Evolutionary conservation across 305 asterid genomes (phyloP), one percentile per base, ranked within the genome.

Genomic region (Plantago lanceolata): DNA sequence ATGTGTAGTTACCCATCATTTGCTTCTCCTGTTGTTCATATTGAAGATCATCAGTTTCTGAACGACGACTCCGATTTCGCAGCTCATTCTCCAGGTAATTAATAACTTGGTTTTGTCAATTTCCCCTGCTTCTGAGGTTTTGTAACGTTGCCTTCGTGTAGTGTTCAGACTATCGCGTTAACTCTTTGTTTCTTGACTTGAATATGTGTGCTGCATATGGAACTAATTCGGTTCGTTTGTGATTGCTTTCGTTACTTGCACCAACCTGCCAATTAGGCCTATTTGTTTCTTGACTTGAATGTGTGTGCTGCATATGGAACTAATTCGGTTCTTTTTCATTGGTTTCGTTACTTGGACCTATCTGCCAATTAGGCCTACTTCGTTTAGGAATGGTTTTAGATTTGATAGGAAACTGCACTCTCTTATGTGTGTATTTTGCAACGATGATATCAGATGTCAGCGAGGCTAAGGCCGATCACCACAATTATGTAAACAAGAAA

Each of bases 1-100:
- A 66, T 74, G 71, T 76, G 76, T 19, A 68, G 75, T 35, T 68
- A 57, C 28, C 71, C 82, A 71, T 64, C 77, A 72, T 73, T 78
- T 61, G 74, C 94, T 18, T 75, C 78, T 69, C 93, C 96, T 1
- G 79, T 81, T 35, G 87, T 81, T 74, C 89, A 79, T 56, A 76
- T 96, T 14, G 75, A 78, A 77, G 79, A 80, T 59, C 84, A 80
- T 59, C 84, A 85, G 17, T 44, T 66, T 50, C 72, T 77, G 57
- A 83, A 70, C 45, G 51, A 54, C 54, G 57, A 81, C 66, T 61
- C 89, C 44, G 66, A 63, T 48, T 60, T 48, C 44, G 59, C 26
- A 3, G 73, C 87, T 58, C 73, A 68, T 64, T 70, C 86, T 73
- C 84, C 89, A 63, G 94, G 90, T 85, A 79, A 71, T 16, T 14